Base-by-base conservation (phyloP, 495 filamentous ascomycete genomes). In the Apodospora peruviana region DNA sequence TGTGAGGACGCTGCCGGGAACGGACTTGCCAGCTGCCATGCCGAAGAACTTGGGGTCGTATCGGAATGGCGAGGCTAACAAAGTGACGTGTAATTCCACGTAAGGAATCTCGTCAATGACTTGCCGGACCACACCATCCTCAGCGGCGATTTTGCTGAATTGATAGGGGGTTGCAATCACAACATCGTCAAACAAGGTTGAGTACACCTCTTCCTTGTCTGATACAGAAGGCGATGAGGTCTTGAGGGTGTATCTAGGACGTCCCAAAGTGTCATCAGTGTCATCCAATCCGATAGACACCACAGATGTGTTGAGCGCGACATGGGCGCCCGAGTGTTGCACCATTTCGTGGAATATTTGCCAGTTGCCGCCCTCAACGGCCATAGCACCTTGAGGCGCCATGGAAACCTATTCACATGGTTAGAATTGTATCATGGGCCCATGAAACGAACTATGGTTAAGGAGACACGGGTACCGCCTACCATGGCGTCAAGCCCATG, bases 401-500 rank as follows among this genome's bases (percentile, higher is more conserved):
- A 97, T 88, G 2, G 72, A 65, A 36, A 75, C 63, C 68, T 71
- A 39, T 23, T 20, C 1, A 24, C 9, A 10, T 24, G 1, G 39
- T 41, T 18, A 41, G 39, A 14, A 23, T 11, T 42, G 19, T n/a
- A 21, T 2, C 9, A 5, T 1, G 14, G n/a, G n/a, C n/a, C n/a
- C n/a, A n/a, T n/a, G n/a, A n/a, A n/a, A n/a, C n/a, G n/a, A n/a
- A n/a, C n/a, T n/a, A n/a, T n/a, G n/a, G n/a, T 7, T 7, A 32
- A 32, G 7, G 27, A 14, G 27, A 32, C 14, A 32, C 14, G 27
- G 14, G 27, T 7, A 32, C 10, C 8, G 60, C 88, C 85, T 14
- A 96, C 93, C 85, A 96, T 91, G 0, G 90, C 82, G 54, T 91
- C 89, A 9, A 99, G 65, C 3, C 88, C 94, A 58, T 99, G 91